These are phyloP conservation scores for Auriscalpium microsporum DNA, from an alignment of 768 basidiomycete species.

Conservation along the genomic window DNA sequence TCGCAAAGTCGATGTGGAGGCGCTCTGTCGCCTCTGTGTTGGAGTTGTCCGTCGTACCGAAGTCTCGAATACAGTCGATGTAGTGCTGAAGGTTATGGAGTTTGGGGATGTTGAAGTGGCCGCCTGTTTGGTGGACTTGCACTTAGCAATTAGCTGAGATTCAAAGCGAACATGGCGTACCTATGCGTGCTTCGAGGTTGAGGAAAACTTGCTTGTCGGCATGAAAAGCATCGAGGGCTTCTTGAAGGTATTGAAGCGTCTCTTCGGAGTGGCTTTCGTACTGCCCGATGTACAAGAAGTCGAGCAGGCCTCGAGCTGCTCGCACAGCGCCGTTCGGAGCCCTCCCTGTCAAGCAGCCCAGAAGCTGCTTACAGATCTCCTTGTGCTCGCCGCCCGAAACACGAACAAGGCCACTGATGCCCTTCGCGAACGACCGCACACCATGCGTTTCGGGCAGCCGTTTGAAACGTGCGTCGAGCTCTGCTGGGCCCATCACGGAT, in stretches of 20 bases:
- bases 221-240: conserved; percentile 28
- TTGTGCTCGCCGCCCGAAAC: not conserved
- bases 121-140: not conserved
- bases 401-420: not conserved
- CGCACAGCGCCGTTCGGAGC: not conserved
- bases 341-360: not conserved
- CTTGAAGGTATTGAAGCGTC: conserved; percentile 21
- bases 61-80: not conserved
- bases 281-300: conserved; percentile 33
- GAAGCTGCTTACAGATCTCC: not conserved
- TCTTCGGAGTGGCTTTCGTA: conserved; percentile 24
- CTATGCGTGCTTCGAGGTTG: conserved; percentile 21
- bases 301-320: conserved; percentile 9
- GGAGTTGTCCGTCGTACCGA: conserved; percentile 17
- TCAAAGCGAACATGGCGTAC: conserved; percentile 14
- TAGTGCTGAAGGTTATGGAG: conserved; percentile 12
- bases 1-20: conserved; percentile 25
- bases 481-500: not conserved
- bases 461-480: not conserved
- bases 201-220: conserved; percentile 29
- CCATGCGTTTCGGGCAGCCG: not conserved
- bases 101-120: conserved; percentile 11
- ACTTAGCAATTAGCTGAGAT: not conserved
- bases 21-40: conserved; percentile 25
- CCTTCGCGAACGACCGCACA: not conserved